A percentile compares a stretch with the other conserved stretches of the same genome.
Conservation (phyloP, 108 stramenopile species). For the Phaeodactylum tricornutum region DNA sequence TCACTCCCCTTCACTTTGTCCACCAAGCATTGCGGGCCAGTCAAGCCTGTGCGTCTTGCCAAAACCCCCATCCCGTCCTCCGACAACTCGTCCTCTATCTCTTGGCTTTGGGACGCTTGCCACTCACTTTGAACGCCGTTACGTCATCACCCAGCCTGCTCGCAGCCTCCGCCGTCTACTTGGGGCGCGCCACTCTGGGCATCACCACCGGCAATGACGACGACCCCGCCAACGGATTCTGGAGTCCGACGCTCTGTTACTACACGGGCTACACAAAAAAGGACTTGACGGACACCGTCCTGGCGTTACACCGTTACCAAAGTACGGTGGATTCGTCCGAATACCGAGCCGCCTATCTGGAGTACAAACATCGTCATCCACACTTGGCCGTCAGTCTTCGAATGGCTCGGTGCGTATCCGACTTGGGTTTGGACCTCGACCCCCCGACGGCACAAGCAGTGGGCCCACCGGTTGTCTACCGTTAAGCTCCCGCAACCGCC, state of each 20-base stretch:
- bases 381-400: no score
- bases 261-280: conserved; percentile 47
- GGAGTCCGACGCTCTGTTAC: conserved; percentile 52
- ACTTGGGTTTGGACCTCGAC: no score
- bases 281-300: conserved; percentile 39
- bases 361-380: no score
- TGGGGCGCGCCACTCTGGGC: conserved; percentile 62
- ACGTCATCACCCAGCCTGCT: conserved; percentile 54
- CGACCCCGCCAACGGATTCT: conserved; percentile 11
- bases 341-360: no score
- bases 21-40: conserved; percentile 56
- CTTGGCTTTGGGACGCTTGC: conserved; percentile 54
- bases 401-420: no score
- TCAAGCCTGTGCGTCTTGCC: conserved; percentile 19
- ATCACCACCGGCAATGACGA: conserved; percentile 17
- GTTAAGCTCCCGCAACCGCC: no score
- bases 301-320: conserved; percentile 38
- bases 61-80: conserved; percentile 11
- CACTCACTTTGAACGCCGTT: conserved; percentile 15
- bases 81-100: conserved; percentile 59
- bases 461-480: no score
- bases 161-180: conserved; percentile 71
- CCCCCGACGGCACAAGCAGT: no score
- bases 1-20: conserved; percentile 50
- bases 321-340: no score